A percentile compares a stretch with the other conserved stretches of the same genome.
Evolutionary conservation across 306 rosid species (phyloP).

Genomic region (Leucaena leucocephala): DNA sequence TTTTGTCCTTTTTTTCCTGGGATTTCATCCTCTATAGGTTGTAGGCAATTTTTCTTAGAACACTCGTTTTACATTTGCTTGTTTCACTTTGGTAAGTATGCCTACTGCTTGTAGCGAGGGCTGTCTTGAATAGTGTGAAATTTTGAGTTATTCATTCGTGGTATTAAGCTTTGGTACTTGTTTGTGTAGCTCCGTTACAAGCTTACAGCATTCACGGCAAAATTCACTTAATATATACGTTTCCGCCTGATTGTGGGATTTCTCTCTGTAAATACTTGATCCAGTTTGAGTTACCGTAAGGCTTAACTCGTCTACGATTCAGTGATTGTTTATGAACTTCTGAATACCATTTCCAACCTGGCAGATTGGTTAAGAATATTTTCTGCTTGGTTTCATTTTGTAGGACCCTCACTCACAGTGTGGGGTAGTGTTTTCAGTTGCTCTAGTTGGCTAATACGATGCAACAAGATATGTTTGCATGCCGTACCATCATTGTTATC

Average conservation of each 20-base stretch:
- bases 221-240: background rate
- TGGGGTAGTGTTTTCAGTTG: background rate
- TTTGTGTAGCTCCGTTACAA: background rate
- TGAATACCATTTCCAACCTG: background rate
- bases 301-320: background rate
- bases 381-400: background rate
- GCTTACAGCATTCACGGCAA: background rate
- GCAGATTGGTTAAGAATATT: background rate
- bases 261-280: background rate
- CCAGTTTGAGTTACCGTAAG: background rate
- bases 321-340: background rate
- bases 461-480: background rate
- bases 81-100: too few relatives aligned
- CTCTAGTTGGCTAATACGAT: too few relatives aligned
- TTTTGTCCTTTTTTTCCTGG: background rate
- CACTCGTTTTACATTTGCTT: background rate
- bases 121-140: background rate
- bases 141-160: background rate
- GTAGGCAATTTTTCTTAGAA: background rate
- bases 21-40: background rate
- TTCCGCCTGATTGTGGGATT: background rate
- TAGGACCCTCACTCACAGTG: background rate
- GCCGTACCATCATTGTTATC: background rate
- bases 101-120: background rate
- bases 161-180: background rate